Conservation (phyloP, 345 rosid species). For the Pelargonium nanum region DNA sequence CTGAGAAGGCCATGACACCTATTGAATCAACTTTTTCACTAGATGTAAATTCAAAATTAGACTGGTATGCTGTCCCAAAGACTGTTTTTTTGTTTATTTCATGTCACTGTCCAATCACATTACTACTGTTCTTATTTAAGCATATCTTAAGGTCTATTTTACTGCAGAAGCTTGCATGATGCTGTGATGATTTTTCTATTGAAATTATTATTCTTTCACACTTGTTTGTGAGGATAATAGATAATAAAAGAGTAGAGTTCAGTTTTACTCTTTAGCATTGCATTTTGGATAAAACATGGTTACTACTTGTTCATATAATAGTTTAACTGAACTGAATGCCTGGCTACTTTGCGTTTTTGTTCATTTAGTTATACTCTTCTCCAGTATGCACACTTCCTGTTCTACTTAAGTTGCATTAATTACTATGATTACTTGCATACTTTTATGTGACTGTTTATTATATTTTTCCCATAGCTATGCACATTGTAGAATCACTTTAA, state of each 20-base stretch:
- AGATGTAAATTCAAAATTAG: constrained; percentile 94
- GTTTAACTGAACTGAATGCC: not conserved
- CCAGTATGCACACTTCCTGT: no score
- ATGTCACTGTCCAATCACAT: not conserved
- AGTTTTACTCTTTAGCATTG: not conserved
- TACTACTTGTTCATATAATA: not conserved
- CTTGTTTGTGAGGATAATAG: no score
- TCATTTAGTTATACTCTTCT: no score
- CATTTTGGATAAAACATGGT: not conserved
- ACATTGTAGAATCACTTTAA: not conserved
- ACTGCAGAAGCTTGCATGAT: not conserved
- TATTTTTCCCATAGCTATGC: not conserved
- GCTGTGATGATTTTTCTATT: no score
- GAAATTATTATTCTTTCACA: no score
- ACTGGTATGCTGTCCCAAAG: constrained; percentile 49
- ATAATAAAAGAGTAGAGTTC: no score
- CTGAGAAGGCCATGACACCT: constrained; percentile 99
- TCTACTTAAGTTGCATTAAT: not conserved
- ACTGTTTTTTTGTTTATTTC: not conserved
- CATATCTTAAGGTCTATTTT: not conserved
- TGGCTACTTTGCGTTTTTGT: not conserved
- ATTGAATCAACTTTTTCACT: constrained; percentile 94
- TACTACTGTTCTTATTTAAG: not conserved
- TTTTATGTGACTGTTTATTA: no score
- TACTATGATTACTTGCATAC: not conserved